Evolutionary conservation across 805 yeast species (phyloP), one percentile per base, ranked within the genome.

Genomic region (Candida awuae): DNA sequence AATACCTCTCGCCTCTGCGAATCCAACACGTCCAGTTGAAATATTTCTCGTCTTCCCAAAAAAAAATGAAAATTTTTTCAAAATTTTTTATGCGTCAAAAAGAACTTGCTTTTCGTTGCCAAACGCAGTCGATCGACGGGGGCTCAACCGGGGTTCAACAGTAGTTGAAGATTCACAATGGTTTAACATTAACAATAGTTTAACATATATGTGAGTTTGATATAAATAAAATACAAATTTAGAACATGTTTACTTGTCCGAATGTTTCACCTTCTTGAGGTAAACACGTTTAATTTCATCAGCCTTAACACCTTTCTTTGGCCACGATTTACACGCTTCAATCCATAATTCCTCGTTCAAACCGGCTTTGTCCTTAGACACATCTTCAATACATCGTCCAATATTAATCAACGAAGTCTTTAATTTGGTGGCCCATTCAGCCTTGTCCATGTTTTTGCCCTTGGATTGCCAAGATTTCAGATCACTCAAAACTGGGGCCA

Each of bases 321-420:
- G 63, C 63, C 63, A 59, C 4, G 56, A 56, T 37, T 45, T 53
- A 34, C 52, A 55, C 3, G 62, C 63, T 35, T 50, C 48, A 6
- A 44, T 34, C 63, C 63, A 59, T 16, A 59, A 43, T 22, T 56
- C 57, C 23, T 44, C 35, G 38, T 55, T 58, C 34, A 56, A 28
- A 27, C 38, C 39, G 8, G 39, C 29, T 22, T 54, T 49, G 6
- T 35, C 32, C 13, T 35, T 41, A 1, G 59, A 48, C 8, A 50
- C 49, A n/a, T 39, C 40, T 32, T 59, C 61, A 41, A 59, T 59
- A 27, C 54, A 56, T 18, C 43, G 43, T 12, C 63, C 63, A 35
- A 59, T 56, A 36, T 49, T 52, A 8, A 59, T 29, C 38, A 59
- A 41, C 8, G 63, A 49, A 17, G 37, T 38, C 35, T 59, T 59